Evolutionary conservation across 495 filamentous ascomycete genomes (phyloP).

Genomic region (Penicillium silybi): DNA sequence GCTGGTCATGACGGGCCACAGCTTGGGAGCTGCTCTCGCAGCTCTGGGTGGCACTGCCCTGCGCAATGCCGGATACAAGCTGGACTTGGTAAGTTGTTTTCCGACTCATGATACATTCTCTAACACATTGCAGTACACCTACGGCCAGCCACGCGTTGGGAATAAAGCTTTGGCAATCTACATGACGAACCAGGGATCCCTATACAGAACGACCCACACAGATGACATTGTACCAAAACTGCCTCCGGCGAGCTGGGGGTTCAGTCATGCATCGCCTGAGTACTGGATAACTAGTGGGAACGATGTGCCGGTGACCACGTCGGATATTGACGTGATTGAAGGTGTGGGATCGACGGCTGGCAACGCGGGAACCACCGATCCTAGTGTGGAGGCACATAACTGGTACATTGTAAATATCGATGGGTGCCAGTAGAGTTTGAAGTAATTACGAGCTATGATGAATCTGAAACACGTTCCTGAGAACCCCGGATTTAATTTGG

Average conservation of each 20-base stretch:
- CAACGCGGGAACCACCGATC: constrained; percentile 31
- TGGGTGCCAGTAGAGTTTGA: constrained; percentile 13
- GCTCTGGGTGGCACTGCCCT: constrained; percentile 57
- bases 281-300: constrained; percentile 55
- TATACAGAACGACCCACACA: constrained; percentile 65
- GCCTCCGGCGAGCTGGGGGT: constrained; percentile 55
- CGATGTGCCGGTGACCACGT: constrained; percentile 33
- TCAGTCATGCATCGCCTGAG: constrained; percentile 63
- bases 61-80: constrained; percentile 42
- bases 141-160: constrained; percentile 66
- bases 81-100: constrained; percentile 29
- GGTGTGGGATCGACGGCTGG: constrained; percentile 32
- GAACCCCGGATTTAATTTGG: neutral
- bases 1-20: constrained; percentile 63
- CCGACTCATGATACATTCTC: neutral
- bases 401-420: constrained; percentile 24
- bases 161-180: constrained; percentile 52
- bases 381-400: constrained; percentile 15
- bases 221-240: constrained; percentile 65
- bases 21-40: constrained; percentile 63
- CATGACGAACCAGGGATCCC: constrained; percentile 46
- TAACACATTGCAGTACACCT: constrained; percentile 50
- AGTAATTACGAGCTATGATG: neutral
- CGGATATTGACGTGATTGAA: constrained; percentile 36
- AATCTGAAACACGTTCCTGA: neutral